These are phyloP conservation scores for Calonectria hongkongensis DNA, from an alignment of 2,329 filamentous ascomycete species.

Conservation along the genomic window DNA sequence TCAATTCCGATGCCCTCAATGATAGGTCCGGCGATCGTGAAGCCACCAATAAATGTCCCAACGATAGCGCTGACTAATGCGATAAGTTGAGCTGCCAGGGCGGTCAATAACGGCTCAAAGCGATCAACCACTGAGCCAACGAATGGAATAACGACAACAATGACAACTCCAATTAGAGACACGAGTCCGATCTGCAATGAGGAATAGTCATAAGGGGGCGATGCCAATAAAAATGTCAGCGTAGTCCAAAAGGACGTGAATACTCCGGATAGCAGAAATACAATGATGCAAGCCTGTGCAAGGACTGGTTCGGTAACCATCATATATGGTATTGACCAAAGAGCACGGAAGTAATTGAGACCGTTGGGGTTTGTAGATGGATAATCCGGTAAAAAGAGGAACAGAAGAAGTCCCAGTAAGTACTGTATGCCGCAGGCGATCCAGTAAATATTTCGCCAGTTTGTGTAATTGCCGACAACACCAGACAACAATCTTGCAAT, in stretches of 20 bases:
- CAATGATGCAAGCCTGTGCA: conserved; percentile 80
- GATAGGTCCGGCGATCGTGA: conserved; percentile 82
- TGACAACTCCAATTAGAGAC: conserved; percentile 83
- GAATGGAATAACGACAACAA: conserved; percentile 80
- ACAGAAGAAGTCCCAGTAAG: conserved; percentile 78
- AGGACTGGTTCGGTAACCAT: conserved; percentile 80
- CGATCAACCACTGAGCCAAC: conserved; percentile 82
- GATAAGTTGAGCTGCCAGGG: conserved; percentile 76
- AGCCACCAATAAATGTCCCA: conserved; percentile 80
- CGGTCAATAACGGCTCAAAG: conserved; percentile 80
- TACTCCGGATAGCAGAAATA: conserved; percentile 74
- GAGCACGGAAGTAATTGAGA: conserved; percentile 78
- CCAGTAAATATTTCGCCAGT: conserved; percentile 89
- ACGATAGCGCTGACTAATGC: conserved; percentile 65
- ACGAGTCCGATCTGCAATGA: conserved; percentile 85
- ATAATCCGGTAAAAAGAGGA: conserved; percentile 87
- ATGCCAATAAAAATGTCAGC: conserved; percentile 85
- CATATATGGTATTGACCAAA: conserved; percentile 79
- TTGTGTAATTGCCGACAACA: conserved; percentile 82
- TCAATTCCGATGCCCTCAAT: conserved; percentile 83
- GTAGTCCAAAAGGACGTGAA: conserved; percentile 78
- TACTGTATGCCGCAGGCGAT: conserved; percentile 83
- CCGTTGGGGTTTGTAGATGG: conserved; percentile 81
- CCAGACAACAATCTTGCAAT: conserved; percentile 85
- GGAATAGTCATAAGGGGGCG: conserved; percentile 79